phyloP scores from a whole-genome alignment of 1,139 yeast genomes.

The Arxiozyma telluris region DNA sequence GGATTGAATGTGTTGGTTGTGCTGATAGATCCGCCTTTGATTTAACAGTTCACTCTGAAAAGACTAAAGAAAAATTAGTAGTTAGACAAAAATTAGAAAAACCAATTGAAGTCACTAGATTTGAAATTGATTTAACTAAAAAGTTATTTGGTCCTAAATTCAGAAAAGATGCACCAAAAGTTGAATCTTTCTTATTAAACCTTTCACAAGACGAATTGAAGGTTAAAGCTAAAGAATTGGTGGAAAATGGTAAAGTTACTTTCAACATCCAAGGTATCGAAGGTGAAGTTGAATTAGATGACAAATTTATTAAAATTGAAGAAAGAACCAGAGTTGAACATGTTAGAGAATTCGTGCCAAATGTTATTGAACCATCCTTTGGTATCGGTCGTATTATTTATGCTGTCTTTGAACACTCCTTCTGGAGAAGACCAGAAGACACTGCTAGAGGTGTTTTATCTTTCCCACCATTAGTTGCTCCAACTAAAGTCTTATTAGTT shows the following conservation, averaged over 20 bases:
- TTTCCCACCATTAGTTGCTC: constrained; percentile 93
- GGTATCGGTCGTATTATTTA: constrained; percentile 98
- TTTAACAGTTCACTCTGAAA: constrained; percentile 87
- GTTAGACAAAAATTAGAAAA: constrained; percentile 84
- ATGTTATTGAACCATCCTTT: constrained; percentile 97
- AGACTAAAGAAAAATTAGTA: constrained; percentile 88
- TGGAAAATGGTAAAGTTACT: constrained; percentile 50
- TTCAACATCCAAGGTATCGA: constrained; percentile 55
- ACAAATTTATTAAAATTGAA: constrained; percentile 62
- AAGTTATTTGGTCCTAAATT: constrained; percentile 96
- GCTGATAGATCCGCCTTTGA: constrained; percentile 99
- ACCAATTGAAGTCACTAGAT: constrained; percentile 75
- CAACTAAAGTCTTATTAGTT: constrained; percentile 91
- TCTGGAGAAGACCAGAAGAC: constrained; percentile 93
- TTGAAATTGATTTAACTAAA: constrained; percentile 79
- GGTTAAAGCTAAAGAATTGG: constrained; percentile 61
- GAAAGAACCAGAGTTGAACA: constrained; percentile 78
- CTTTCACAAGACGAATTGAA: constrained; percentile 85
- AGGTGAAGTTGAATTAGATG: constrained; percentile 60
- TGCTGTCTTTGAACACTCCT: constrained; percentile 85
- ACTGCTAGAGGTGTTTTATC: constrained; percentile 85
- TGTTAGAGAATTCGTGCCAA: constrained; percentile 91
- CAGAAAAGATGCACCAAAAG: constrained; percentile 92
- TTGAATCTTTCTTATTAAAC: constrained; percentile 66
- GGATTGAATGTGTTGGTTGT: constrained; percentile 99